Percentiles rank a stretch among this genome's conserved stretches.
phyloP scores from a whole-genome alignment of 768 basidiomycete species.

The Kwoniella sp. region DNA sequence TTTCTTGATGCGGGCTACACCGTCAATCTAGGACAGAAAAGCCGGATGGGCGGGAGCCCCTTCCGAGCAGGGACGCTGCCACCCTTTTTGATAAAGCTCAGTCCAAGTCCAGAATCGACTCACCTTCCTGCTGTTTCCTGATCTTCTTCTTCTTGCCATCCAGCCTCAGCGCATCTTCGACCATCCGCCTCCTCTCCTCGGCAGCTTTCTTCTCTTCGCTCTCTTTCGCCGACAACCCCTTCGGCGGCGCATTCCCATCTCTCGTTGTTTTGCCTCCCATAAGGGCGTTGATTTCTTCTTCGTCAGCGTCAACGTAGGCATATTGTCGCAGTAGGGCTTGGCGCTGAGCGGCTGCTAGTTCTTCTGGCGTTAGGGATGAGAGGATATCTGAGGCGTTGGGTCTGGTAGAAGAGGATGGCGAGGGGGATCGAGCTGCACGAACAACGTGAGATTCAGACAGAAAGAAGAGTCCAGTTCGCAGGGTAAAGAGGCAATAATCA shows the following conservation, averaged over 20 bases:
- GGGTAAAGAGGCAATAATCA: background rate
- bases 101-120: slow-evolving; percentile 3
- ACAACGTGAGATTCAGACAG: background rate
- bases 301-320: slow-evolving; percentile 51
- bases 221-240: slow-evolving; percentile 22
- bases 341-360: slow-evolving; percentile 46
- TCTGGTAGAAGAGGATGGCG: slow-evolving; percentile 2
- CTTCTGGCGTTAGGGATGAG: slow-evolving; percentile 41
- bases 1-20: too few relatives aligned
- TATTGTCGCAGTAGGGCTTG: slow-evolving; percentile 51
- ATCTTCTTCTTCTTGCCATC: slow-evolving; percentile 54
- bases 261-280: background rate
- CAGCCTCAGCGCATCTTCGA: slow-evolving; percentile 48
- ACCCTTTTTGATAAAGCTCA: background rate
- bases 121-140: slow-evolving; percentile 50
- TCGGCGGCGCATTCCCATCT: slow-evolving; percentile 37
- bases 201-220: slow-evolving; percentile 50
- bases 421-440: slow-evolving; percentile 7
- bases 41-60: too few relatives aligned
- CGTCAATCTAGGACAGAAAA: too few relatives aligned
- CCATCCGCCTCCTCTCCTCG: slow-evolving; percentile 44
- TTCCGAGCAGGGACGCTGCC: too few relatives aligned
- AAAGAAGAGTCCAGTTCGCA: background rate
- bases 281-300: slow-evolving; percentile 11
- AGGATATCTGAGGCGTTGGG: slow-evolving; percentile 25